Base-by-base conservation (phyloP, 495 filamentous ascomycete genomes). In the Penicillium parvum region DNA sequence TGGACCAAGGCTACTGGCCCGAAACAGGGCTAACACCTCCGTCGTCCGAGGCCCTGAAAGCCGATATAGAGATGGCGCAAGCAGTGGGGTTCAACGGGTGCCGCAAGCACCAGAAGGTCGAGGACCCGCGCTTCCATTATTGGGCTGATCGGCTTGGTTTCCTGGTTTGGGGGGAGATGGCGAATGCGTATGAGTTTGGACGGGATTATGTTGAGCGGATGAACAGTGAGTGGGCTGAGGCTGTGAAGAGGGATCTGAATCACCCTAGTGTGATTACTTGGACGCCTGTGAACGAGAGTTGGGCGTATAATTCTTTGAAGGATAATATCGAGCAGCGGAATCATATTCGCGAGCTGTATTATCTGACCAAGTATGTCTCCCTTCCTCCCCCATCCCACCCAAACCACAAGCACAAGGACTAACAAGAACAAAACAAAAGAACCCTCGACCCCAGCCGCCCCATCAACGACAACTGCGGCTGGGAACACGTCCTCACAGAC, bases 381-480 rank as follows among this genome's bases (percentile, higher is more conserved):
- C n/a, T n/a, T n/a, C n/a, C n/a, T n/a, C n/a, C n/a, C n/a, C n/a
- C 12, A 33, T 26, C 11, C 8, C 22, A 15, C 20, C 37, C 17
- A 0, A 17, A 14, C 4, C 16, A 3, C 3, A 29, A 9, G 7
- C 6, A 4, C 14, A 21, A 22, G 17, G 23, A 11, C 41, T 37
- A 11, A 44, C 32, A 5, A 7, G 16, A 8, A 30, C n/a, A 0
- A 16, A 29, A 15, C 17, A 27, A 19, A 28, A 72, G 66, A 43
- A 69, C 71, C 0, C 63, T 82, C 3, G 78, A 82, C 42, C 69
- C 74, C 2, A 78, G 71, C 12, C 65, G 78, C 10, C 75, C 77
- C 7, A 66, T 82, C 37, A 82, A 81, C 43, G 78, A 82, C 60
- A 82, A 82, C 56, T 82, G 78, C 48, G 78, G 78, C 39, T 82